Evolutionary conservation across 129 eudicot genomes (phyloP), one percentile per base, ranked within the genome.

Genomic region (Helichrysum umbraculigerum): DNA sequence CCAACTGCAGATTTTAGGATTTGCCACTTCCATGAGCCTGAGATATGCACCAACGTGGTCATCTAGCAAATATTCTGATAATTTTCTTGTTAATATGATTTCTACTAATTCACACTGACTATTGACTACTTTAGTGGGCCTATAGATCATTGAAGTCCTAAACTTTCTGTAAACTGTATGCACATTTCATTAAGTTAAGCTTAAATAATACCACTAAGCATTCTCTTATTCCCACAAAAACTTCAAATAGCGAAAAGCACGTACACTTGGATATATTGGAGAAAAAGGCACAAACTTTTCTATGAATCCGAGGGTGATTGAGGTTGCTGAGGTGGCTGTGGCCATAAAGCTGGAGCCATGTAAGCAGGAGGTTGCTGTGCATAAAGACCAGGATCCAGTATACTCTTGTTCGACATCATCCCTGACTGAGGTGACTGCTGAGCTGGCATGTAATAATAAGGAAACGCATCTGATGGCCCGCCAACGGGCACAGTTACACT

Each of bases 341-440:
- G 88, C 92, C 92, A 88, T 67, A 88, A 74, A 52, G 79, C 73
- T 30, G 85, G 86, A 60, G 78, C 85, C 88, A 88, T 88, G 62
- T 79, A 86, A 28, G 90, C 81, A 44, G 86, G 84, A 80, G 84
- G 79, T 76, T 71, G 88, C 68, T 79, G 88, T 21, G 85, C 79
- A 80, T 79, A 88, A 37, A 87, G 68, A 73, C 73, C 72, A 58
- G 93, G 90, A 75, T 88, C 90, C 83, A 86, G 10, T 83, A 83
- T 64, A 35, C 83, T 76, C 76, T 86, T 86, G 69, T 83, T 85
- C 78, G 86, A 71, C 65, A 89, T 80, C 87, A 84, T 79, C 70
- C 89, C 94, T 12, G 88, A 84, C 44, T 79, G 88, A 0, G 88
- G 85, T 16, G 90, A 87, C 59, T 83, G 87, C 85, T 88, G 93